These are phyloP conservation scores for Pyracantha coccinea DNA, from an alignment of 331 rosid species.

Conservation along the genomic window DNA sequence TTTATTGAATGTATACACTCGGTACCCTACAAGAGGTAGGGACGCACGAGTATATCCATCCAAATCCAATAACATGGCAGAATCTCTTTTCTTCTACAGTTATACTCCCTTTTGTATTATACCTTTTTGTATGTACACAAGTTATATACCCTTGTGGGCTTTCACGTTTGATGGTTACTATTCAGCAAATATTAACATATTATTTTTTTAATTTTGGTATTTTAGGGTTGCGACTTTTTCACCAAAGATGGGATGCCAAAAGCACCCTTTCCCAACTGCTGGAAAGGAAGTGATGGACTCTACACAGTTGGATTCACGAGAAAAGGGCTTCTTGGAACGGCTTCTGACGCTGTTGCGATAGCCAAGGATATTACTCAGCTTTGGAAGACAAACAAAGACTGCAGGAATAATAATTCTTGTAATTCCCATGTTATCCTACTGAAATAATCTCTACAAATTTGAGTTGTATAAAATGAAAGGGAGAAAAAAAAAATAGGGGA, in stretches of 20 bases:
- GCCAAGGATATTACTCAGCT: constrained; percentile 50
- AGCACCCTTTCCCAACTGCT: constrained; percentile 73
- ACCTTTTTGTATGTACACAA: neutral
- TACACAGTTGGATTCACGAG: constrained; percentile 82
- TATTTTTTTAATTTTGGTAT: neutral
- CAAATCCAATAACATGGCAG: neutral
- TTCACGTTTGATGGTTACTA: neutral
- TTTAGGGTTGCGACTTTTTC: constrained; percentile 63
- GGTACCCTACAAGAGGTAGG: neutral
- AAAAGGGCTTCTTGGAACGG: constrained; percentile 75
- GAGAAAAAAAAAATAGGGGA: neutral
- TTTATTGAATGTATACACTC: too few relatives aligned
- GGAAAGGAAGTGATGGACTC: constrained; percentile 83
- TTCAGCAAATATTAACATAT: neutral
- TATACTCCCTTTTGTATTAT: too few relatives aligned
- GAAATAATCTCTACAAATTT: constrained; percentile 15
- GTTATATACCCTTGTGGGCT: neutral
- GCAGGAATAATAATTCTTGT: constrained; percentile 9
- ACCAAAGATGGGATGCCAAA: constrained; percentile 76
- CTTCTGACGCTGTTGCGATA: constrained; percentile 58
- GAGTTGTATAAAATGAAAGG: neutral
- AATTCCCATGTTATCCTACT: constrained; percentile 44
- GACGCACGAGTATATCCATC: too few relatives aligned
- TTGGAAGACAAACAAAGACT: constrained; percentile 37
- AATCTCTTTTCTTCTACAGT: neutral